Evolutionary conservation across 495 filamentous ascomycete species (phyloP), one percentile per base, ranked within the genome.

Genomic region (Clohesyomyces aquaticus): DNA sequence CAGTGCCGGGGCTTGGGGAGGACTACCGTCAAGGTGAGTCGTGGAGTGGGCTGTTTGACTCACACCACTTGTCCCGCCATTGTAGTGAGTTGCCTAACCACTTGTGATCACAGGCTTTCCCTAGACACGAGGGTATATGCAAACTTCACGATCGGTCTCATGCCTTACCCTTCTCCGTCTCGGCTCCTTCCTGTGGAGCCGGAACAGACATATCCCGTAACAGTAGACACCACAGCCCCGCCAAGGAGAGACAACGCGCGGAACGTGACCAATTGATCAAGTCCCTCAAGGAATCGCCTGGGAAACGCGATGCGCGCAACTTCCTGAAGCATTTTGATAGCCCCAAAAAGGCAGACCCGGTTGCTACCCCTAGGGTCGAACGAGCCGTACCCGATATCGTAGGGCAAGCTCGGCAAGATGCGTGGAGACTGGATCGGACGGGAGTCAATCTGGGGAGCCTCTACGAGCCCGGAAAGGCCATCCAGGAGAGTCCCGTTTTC

Each of bases 401-500:
- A 4, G 50, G 52, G 21, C 38, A 28, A n/a, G 66, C 61, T 3
- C 58, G 66, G 19, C 48, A 70, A 19, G 55, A 66, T 45, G 48
- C 52, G 22, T 63, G 67, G 67, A 46, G 63, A 26, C 25, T 70
- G 42, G 54, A 26, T 8, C 50, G 53, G 53, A 66, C 67, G 18
- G 79, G 77, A 18, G 84, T 87, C 3, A 90, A 88, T 71, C 72
- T 87, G 18, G 87, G 86, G 0, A 80, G 79, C 8, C 83, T 89
- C 54, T 88, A 87, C 70, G 76, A 77, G 42, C 81, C 84, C 10
- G 77, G 83, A 0, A 76, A 79, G 59, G 82, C 87, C 3, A 83
- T 90, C 12, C 82, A 83, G 63, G 77, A 87, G 25, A 86, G 78
- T 59, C 86, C 88, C 0, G 80, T 85, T 10, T 89, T 90, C 70